Evolutionary conservation across 2,329 filamentous ascomycete genomes (phyloP).

Genomic region (Cadophora malorum): DNA sequence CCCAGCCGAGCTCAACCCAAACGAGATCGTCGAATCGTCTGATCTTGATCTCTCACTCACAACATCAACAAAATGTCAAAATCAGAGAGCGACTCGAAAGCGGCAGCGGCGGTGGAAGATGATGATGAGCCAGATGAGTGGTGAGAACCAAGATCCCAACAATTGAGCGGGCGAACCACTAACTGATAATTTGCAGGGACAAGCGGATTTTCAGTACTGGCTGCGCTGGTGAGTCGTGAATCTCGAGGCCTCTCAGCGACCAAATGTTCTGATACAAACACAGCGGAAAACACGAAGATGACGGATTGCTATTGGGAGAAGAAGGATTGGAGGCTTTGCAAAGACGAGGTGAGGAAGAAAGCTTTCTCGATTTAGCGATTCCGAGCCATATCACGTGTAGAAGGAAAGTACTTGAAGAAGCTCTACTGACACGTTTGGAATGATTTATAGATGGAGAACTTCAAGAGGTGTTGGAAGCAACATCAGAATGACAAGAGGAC

Average conservation of each 20-base stretch:
- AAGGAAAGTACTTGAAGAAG: not conserved
- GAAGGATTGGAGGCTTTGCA: constrained; percentile 93
- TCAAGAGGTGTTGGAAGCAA: constrained; percentile 89
- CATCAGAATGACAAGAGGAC: constrained; percentile 88
- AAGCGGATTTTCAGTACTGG: constrained; percentile 97
- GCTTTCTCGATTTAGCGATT: constrained; percentile 35
- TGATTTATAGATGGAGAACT: constrained; percentile 78
- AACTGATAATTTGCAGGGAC: constrained; percentile 67
- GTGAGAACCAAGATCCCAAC: constrained; percentile 55
- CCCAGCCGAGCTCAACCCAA: constrained; percentile 36
- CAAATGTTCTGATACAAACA: constrained; percentile 18
- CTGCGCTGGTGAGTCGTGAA: constrained; percentile 73
- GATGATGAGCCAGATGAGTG: constrained; percentile 96
- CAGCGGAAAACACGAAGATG: constrained; percentile 87
- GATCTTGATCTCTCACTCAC: constrained; percentile 20
- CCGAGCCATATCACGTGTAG: constrained; percentile 37
- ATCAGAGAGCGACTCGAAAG: constrained; percentile 40
- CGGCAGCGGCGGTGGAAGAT: constrained; percentile 54
- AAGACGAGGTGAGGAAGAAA: constrained; percentile 74
- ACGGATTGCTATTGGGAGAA: constrained; percentile 96
- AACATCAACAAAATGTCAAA: constrained; percentile 42
- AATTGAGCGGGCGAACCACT: constrained; percentile 32
- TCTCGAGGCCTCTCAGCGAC: not conserved
- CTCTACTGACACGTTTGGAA: constrained; percentile 28
- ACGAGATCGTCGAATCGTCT: constrained; percentile 22